Percentiles rank a stretch among this genome's conserved stretches.
These are phyloP conservation scores for Paraconiothyrium brasiliense DNA, from an alignment of 2,329 filamentous ascomycete species.

Conservation along the genomic window DNA sequence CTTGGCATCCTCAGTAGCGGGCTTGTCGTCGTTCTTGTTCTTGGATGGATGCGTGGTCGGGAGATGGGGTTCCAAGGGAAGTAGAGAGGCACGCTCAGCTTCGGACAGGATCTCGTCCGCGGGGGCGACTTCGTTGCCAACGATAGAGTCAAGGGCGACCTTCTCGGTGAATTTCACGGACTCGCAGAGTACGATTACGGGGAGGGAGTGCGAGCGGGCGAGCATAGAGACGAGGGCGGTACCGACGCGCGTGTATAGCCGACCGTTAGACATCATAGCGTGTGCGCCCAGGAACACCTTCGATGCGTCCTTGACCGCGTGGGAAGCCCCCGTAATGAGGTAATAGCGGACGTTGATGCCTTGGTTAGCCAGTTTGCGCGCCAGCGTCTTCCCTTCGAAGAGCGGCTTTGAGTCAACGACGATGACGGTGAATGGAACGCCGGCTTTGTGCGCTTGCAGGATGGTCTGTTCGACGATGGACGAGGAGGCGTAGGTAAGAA, in stretches of 20 bases:
- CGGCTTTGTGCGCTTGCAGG: conserved; percentile 72
- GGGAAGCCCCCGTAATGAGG: conserved; percentile 78
- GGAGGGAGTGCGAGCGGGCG: conserved; percentile 77
- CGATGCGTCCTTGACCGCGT: conserved; percentile 75
- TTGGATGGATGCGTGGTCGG: conserved; percentile 27
- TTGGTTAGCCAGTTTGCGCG: conserved; percentile 72
- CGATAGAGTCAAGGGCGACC: conserved; percentile 90
- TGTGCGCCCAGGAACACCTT: conserved; percentile 85
- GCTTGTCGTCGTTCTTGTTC: conserved; percentile 37
- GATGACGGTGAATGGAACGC: conserved; percentile 82
- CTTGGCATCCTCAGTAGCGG: conserved; percentile 26
- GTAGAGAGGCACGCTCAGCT: conserved; percentile 40
- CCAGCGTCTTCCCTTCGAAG: conserved; percentile 75
- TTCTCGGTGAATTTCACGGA: conserved; percentile 94
- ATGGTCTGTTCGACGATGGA: conserved; percentile 86
- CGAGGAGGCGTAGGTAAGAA: conserved; percentile 88
- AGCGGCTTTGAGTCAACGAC: conserved; percentile 81
- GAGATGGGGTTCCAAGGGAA: conserved; percentile 41
- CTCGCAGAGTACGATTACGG: conserved; percentile 90
- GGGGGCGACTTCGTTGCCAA: conserved; percentile 90
- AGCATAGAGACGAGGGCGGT: conserved; percentile 88
- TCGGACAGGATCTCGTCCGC: conserved; percentile 68
- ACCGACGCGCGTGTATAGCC: conserved; percentile 86
- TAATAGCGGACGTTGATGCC: conserved; percentile 84
- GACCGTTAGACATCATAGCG: conserved; percentile 94